A percentile compares a stretch with the other conserved stretches of the same genome.
phyloP scores from a whole-genome alignment of 495 filamentous ascomycete genomes.

The Margaritispora aquatica region DNA sequence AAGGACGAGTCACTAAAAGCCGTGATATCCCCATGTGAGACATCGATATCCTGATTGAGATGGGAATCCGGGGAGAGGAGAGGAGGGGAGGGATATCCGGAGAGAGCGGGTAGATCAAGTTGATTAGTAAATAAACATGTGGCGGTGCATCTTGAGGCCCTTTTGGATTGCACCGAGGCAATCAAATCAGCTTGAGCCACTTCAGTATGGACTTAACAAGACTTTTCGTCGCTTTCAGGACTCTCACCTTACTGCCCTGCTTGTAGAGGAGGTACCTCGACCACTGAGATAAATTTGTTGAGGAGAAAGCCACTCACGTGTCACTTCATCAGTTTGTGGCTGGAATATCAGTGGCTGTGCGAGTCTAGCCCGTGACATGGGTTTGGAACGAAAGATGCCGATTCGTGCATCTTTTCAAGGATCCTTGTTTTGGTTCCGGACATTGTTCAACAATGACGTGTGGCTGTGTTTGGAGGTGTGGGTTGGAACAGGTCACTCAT shows the following conservation, averaged over 20 bases:
- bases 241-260: no score
- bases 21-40: not conserved
- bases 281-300: no score
- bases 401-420: not conserved
- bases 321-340: no score
- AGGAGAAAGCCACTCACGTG: no score
- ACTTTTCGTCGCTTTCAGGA: no score
- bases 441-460: conserved; percentile 10
- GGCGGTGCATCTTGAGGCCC: no score
- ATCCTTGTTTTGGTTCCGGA: conserved; percentile 10
- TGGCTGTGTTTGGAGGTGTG: conserved; percentile 5
- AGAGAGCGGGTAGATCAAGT: not conserved
- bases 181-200: no score
- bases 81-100: not conserved
- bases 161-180: no score
- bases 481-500: no score
- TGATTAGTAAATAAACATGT: not conserved
- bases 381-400: not conserved
- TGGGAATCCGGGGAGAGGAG: not conserved
- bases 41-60: not conserved
- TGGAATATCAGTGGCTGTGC: not conserved
- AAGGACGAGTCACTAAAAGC: not conserved
- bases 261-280: no score
- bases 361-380: not conserved
- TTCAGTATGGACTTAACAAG: no score